A percentile compares a stretch with the other conserved stretches of the same genome.
phyloP scores from a whole-genome alignment of 163 green algal genomes.

The Botryococcus braunii region DNA sequence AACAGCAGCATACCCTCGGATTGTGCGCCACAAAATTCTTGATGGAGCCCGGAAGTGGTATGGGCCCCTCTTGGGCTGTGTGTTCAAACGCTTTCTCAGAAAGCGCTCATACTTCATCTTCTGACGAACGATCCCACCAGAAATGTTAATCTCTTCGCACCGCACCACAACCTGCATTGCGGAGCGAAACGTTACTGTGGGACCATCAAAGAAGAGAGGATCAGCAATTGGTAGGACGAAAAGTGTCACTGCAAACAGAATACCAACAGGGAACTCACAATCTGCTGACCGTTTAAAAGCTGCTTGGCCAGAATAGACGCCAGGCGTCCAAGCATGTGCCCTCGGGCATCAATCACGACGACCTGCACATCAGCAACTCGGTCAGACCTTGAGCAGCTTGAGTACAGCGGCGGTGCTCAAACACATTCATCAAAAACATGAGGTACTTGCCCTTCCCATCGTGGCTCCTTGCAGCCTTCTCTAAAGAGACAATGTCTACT shows the following conservation, averaged over 20 bases:
- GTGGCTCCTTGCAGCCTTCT: too few species aligned
- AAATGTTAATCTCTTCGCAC: conserved; percentile 90
- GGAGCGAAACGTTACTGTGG: too few species aligned
- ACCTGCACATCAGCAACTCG: conserved; percentile 61
- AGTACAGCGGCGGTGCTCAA: too few species aligned
- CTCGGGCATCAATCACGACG: conserved; percentile 87
- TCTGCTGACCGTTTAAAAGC: conserved; percentile 85
- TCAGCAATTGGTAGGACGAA: neutral
- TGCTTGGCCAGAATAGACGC: conserved; percentile 96
- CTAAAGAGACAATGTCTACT: too few species aligned
- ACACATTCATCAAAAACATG: too few species aligned
- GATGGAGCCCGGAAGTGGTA: conserved; percentile 93
- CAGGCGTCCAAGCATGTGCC: conserved; percentile 95
- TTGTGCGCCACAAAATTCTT: conserved; percentile 91
- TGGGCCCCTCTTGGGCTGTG: conserved; percentile 81
- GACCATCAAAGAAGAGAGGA: neutral
- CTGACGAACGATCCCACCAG: conserved; percentile 94
- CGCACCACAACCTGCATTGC: conserved; percentile 85
- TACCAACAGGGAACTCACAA: conserved; percentile 54
- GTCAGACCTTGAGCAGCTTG: too few species aligned
- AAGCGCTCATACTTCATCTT: conserved; percentile 97
- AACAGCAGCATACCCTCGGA: conserved; percentile 66
- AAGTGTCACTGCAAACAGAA: neutral
- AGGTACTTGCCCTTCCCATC: too few species aligned
- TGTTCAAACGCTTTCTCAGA: conserved; percentile 89